Conservation (phyloP, 1,139 yeast genomes). For the Debaryomyces psychrophilus region DNA sequence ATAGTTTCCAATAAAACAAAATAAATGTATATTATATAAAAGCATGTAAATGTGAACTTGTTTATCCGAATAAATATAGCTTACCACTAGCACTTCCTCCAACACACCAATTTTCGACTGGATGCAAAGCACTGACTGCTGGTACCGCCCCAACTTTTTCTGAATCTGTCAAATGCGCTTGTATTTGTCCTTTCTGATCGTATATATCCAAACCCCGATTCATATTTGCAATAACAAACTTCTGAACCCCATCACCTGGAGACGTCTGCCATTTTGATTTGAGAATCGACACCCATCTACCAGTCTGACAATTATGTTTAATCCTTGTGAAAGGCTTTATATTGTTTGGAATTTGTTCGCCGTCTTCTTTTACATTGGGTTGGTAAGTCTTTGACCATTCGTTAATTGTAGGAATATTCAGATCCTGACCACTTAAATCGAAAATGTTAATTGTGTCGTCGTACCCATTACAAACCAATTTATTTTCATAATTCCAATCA, state of each 20-base stretch:
- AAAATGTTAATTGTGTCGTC: conserved; percentile 76
- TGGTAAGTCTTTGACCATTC: conserved; percentile 31
- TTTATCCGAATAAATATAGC: conserved; percentile 58
- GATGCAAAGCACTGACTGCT: conserved; percentile 83
- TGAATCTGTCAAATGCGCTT: conserved; percentile 68
- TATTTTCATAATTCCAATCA: conserved; percentile 78
- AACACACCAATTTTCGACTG: conserved; percentile 82
- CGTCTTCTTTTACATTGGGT: conserved; percentile 22
- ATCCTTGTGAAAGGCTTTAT: conserved; percentile 63
- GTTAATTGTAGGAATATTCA: conserved; percentile 23
- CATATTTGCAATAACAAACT: conserved; percentile 93
- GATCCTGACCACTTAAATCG: conserved; percentile 29
- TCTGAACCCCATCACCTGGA: conserved; percentile 74
- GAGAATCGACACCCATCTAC: conserved; percentile 92
- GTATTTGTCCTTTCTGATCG: conserved; percentile 70
- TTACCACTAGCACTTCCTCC: conserved; percentile 98
- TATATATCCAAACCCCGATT: conserved; percentile 82
- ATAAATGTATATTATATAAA: conserved; percentile 11
- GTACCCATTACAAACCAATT: conserved; percentile 88
- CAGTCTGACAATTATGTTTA: conserved; percentile 91
- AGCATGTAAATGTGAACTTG: background rate
- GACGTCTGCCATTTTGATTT: conserved; percentile 80
- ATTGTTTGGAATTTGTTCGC: conserved; percentile 29
- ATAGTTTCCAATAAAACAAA: conserved; percentile 8
- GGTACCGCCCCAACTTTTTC: conserved; percentile 80